Percentiles rank a stretch among this genome's conserved stretches.
Evolutionary conservation across 371 early-diverging fungal species (phyloP).

Genomic region (Fennellomyces sp.): DNA sequence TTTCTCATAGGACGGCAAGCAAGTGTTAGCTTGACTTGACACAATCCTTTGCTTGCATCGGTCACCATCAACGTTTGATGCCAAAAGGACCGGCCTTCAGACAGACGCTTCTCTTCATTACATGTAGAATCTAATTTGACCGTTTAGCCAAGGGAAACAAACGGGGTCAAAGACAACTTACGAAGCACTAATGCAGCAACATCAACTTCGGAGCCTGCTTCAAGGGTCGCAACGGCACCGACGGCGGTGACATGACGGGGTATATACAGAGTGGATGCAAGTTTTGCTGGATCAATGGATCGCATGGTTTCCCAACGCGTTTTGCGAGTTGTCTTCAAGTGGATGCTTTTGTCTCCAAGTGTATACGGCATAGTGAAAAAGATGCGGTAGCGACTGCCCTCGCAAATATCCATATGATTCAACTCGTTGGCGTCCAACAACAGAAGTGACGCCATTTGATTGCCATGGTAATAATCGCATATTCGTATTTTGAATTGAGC

Average conservation of each 20-base stretch:
- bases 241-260: conserved; percentile 49
- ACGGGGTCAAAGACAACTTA: conserved; percentile 28
- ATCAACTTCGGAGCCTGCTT: conserved; percentile 53
- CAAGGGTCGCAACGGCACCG: conserved; percentile 26
- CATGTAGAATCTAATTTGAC: neutral
- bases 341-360: conserved; percentile 5
- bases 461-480: conserved; percentile 44
- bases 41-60: conserved; percentile 30
- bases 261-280: conserved; percentile 33
- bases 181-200: conserved; percentile 57
- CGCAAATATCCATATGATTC: conserved; percentile 29
- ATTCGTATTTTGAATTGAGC: conserved; percentile 50
- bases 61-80: conserved; percentile 30
- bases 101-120: neutral
- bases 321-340: conserved; percentile 42
- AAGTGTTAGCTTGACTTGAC: conserved; percentile 26
- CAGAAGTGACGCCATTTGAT: conserved; percentile 25
- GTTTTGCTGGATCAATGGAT: conserved; percentile 1
- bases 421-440: conserved; percentile 34
- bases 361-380: conserved; percentile 42
- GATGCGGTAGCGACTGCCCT: conserved; percentile 26
- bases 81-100: conserved; percentile 22
- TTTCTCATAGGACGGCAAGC: conserved; percentile 17
- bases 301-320: conserved; percentile 48
- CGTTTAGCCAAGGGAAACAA: too few relatives aligned